Conservation (phyloP, 1,284 basidiomycete species). For the Hymenochaete sp. region DNA sequence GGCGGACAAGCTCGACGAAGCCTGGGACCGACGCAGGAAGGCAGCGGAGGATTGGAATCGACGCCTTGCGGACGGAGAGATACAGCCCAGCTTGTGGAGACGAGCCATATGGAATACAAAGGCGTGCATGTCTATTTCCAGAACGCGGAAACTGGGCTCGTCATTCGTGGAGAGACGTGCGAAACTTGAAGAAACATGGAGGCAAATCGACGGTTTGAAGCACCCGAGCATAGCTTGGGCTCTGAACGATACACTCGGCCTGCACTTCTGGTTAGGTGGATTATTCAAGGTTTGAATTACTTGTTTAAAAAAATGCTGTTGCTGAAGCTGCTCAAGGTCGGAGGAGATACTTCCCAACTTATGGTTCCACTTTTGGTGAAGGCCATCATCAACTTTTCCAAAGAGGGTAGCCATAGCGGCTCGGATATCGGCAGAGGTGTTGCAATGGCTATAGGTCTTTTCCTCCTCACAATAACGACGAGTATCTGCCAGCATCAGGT, state of each 20-base stretch:
- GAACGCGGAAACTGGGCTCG: no score
- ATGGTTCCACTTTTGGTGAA: slow-evolving; percentile 62
- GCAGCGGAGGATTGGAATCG: slow-evolving; percentile 49
- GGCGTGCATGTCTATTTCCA: slow-evolving; percentile 24
- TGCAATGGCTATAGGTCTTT: slow-evolving; percentile 65
- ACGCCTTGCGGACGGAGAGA: slow-evolving; percentile 40
- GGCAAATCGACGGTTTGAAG: slow-evolving; percentile 38
- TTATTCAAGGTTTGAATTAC: slow-evolving; percentile 36
- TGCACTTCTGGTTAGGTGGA: slow-evolving; percentile 64
- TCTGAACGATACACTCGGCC: slow-evolving; percentile 63
- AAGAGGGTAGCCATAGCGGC: slow-evolving; percentile 33
- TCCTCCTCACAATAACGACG: slow-evolving; percentile 49
- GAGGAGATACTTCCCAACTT: slow-evolving; percentile 51
- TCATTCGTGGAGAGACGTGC: slow-evolving; percentile 23
- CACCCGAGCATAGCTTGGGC: slow-evolving; percentile 55
- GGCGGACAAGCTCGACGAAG: slow-evolving; percentile 40
- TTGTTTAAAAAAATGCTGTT: not conserved
- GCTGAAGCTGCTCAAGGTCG: slow-evolving; percentile 29
- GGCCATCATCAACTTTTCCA: slow-evolving; percentile 62
- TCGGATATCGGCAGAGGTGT: slow-evolving; percentile 56
- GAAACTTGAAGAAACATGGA: slow-evolving; percentile 40
- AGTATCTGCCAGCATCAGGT: slow-evolving; percentile 59
- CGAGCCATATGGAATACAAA: slow-evolving; percentile 40
- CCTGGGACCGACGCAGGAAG: slow-evolving; percentile 38
- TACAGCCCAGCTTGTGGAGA: slow-evolving; percentile 31